Base-by-base conservation (phyloP, 75 land plant species). In the Adiantum capillusveneris region DNA sequence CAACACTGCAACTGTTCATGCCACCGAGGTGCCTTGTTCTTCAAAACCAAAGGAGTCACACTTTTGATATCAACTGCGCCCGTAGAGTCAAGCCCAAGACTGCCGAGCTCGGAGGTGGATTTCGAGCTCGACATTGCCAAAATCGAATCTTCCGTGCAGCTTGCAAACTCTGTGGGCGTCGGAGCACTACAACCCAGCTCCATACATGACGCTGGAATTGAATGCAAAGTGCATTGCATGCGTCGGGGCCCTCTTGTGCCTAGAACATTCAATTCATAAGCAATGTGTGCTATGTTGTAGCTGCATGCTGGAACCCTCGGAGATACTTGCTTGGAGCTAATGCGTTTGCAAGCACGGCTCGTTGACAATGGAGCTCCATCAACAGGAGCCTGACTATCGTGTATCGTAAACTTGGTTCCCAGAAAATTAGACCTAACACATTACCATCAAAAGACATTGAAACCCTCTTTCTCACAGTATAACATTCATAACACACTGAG, bases 1-100 rank as follows among this genome's bases (percentile, higher is more conserved):
- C 98, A 92, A 57, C 98, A 92, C 60, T 88, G 90, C 62, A 92
- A 69, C 25, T 88, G 86, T 27, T 92, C 98, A 49, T 92, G 98
- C 98, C 98, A 92, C 45, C 95, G 70, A 12, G 98, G 98, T 37
- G 94, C 78, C 68, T 92, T 92, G 69, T 88, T 92, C 73, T 63
- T 85, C 49, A 92, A 65, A n/a, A 88, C 53, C 26, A 83, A 57
- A 2, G 51, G 73, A 14, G 25, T 11, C 19, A n/a, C 50, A 46
- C 17, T 21, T 17, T 53, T 22, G 29, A 26, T 18, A 11, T 53
- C 28, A 46, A 20, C 55, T 26, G 14, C 25, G 55, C 9, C 5
- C 2, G 25, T 3, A 22, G 55, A 24, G 5, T 26, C 28, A 12
- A 3, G 14, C 1, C 55, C 55, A 25, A 7, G 5, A 14, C 5